Evolutionary conservation across 1,284 basidiomycete species (phyloP).

Genomic region (Stereum hirsutum): DNA sequence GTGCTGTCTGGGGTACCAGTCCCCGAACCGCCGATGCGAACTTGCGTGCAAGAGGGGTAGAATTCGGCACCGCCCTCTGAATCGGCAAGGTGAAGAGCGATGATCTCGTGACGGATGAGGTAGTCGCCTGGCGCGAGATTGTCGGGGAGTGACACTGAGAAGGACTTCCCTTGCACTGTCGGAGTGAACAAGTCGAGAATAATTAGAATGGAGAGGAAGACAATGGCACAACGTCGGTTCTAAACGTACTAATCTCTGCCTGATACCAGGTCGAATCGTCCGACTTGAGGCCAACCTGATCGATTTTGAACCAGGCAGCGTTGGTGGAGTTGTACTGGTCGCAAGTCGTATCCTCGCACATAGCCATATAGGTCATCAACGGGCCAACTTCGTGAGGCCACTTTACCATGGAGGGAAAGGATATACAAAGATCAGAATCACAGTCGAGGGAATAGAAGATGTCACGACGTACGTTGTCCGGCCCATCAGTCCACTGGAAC

Average conservation of each 20-base stretch:
- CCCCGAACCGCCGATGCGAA: constrained; percentile 43
- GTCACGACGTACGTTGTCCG: constrained; percentile 33
- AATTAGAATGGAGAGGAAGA: not conserved
- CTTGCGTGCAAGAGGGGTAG: constrained; percentile 62
- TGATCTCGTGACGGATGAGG: constrained; percentile 64
- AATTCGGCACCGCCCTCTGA: constrained; percentile 52
- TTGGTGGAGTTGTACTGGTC: constrained; percentile 45
- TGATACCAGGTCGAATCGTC: constrained; percentile 32
- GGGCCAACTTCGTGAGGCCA: constrained; percentile 71
- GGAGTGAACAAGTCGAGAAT: not conserved
- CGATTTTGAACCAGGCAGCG: constrained; percentile 68
- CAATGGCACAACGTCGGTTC: not conserved
- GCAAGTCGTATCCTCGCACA: constrained; percentile 51
- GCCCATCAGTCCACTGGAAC: constrained; percentile 53
- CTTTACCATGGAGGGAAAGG: constrained; percentile 22
- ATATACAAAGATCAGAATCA: constrained; percentile 1
- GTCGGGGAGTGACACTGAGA: constrained; percentile 42
- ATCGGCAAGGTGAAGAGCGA: constrained; percentile 54
- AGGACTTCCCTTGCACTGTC: constrained; percentile 25
- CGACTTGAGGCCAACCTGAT: constrained; percentile 30
- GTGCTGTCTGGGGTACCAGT: constrained; percentile 37
- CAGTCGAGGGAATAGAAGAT: constrained; percentile 5
- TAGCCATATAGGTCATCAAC: constrained; percentile 63
- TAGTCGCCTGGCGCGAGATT: constrained; percentile 54
- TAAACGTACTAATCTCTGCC: constrained; percentile 27